A percentile compares a stretch with the other conserved stretches of the same genome.
phyloP scores from a whole-genome alignment of 208 protist genomes.

The Acanthamoeba royreba region DNA sequence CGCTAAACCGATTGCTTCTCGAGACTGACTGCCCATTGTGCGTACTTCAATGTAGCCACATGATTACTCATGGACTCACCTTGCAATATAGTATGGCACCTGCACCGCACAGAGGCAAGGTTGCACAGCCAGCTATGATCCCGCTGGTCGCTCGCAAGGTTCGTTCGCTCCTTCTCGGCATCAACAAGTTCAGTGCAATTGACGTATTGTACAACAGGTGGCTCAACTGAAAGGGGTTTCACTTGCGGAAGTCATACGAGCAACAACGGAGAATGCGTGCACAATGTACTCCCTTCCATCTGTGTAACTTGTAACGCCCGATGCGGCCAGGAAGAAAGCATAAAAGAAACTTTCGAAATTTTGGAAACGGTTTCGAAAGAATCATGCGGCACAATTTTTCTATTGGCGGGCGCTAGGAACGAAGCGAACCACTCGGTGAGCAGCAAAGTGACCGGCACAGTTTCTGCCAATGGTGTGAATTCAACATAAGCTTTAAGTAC shows the following conservation, averaged over 20 bases:
- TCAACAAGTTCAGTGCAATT: not conserved
- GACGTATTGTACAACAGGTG: not conserved
- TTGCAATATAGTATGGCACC: not conserved
- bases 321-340: no score
- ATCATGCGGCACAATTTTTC: no score
- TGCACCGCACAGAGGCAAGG: not conserved
- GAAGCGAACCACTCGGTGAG: no score
- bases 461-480: no score
- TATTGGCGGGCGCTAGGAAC: no score
- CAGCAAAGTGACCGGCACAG: no score
- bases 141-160: not conserved
- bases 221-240: not conserved
- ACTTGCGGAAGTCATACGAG: not conserved
- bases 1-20: not conserved
- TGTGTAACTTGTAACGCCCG: no score
- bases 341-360: no score
- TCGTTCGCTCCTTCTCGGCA: not conserved
- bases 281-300: not conserved
- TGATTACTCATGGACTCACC: not conserved
- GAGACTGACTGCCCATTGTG: not conserved
- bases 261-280: not conserved
- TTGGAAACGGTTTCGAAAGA: no score
- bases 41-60: not conserved
- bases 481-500: no score
- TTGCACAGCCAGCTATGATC: not conserved